Evolutionary conservation across 495 filamentous ascomycete species (phyloP).

Genomic region (Trichoderma erinaceum): DNA sequence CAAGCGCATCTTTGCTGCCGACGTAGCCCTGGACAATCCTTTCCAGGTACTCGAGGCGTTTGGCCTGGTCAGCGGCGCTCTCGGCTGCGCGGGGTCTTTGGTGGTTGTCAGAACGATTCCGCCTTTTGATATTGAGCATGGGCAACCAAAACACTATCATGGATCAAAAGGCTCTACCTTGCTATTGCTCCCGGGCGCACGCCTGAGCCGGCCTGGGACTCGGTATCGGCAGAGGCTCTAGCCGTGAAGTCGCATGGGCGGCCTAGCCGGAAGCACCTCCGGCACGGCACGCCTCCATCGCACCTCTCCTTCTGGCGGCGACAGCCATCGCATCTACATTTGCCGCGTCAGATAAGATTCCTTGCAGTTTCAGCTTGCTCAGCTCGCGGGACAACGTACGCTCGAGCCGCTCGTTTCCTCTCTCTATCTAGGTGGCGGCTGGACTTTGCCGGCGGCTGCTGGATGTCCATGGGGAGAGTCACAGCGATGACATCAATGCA

Average conservation of each 20-base stretch:
- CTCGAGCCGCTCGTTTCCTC: slow-evolving; percentile 8
- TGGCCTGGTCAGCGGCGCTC: not conserved
- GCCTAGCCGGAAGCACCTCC: slow-evolving; percentile 42
- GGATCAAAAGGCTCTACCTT: not conserved
- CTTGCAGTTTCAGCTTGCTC: not conserved
- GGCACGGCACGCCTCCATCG: slow-evolving; percentile 47
- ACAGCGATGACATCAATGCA: slow-evolving; percentile 2
- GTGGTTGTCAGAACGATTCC: not conserved
- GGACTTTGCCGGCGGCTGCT: not conserved
- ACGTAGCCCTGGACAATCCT: slow-evolving; percentile 10
- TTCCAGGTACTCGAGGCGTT: slow-evolving; percentile 2
- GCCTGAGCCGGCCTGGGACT: slow-evolving; percentile 22
- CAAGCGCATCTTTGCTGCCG: slow-evolving; percentile 9
- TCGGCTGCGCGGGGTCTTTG: not conserved
- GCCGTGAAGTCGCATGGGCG: slow-evolving; percentile 45
- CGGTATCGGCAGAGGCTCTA: slow-evolving; percentile 28
- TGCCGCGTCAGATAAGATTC: not conserved
- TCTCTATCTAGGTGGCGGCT: slow-evolving; percentile 3
- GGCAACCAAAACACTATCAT: not conserved
- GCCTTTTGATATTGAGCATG: not conserved
- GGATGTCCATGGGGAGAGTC: not conserved
- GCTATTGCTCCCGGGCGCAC: not conserved
- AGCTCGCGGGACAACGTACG: not conserved
- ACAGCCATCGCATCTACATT: slow-evolving; percentile 15
- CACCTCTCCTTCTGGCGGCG: slow-evolving; percentile 29